phyloP scores from a whole-genome alignment of 768 basidiomycete species.

The Lactarius trivialis region DNA sequence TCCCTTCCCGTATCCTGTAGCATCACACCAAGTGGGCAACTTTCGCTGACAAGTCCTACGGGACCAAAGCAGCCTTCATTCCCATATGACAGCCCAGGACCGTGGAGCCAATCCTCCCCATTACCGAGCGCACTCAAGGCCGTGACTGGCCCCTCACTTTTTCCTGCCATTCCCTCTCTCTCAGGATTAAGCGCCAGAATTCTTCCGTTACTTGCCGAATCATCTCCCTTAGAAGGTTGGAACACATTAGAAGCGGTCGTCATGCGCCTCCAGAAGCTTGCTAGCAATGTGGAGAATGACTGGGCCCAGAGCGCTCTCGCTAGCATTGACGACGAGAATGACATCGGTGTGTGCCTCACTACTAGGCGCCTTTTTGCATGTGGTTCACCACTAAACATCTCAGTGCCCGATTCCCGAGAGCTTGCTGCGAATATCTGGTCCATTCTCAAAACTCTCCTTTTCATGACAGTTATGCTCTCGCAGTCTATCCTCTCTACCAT shows the following conservation, averaged over 20 bases:
- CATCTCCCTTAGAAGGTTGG: slow-evolving; percentile 26
- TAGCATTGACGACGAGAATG: slow-evolving; percentile 25
- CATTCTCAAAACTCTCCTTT: slow-evolving; percentile 69
- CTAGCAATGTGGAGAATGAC: slow-evolving; percentile 24
- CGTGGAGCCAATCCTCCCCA: slow-evolving; percentile 13
- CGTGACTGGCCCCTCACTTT: slow-evolving; percentile 22
- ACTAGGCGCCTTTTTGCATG: background rate
- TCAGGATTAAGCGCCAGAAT: slow-evolving; percentile 24
- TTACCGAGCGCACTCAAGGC: slow-evolving; percentile 20
- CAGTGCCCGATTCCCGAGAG: slow-evolving; percentile 41
- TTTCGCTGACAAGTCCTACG: slow-evolving; percentile 7
- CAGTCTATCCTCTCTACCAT: slow-evolving; percentile 53
- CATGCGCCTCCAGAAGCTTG: slow-evolving; percentile 22
- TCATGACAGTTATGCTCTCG: slow-evolving; percentile 61
- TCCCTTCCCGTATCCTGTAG: slow-evolving; percentile 33
- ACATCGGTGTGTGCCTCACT: slow-evolving; percentile 26
- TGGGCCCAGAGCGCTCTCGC: slow-evolving; percentile 30
- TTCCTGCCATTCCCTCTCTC: slow-evolving; percentile 26
- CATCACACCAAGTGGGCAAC: slow-evolving; percentile 21
- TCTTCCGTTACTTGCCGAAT: slow-evolving; percentile 27
- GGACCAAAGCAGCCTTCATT: slow-evolving; percentile 9
- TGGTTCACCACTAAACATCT: background rate
- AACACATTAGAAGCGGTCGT: slow-evolving; percentile 23
- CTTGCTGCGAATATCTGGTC: slow-evolving; percentile 53
- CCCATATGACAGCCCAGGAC: slow-evolving; percentile 10